These are phyloP conservation scores for Rhododendron molle DNA, from an alignment of 148 eudicot genomes.

Conservation along the genomic window DNA sequence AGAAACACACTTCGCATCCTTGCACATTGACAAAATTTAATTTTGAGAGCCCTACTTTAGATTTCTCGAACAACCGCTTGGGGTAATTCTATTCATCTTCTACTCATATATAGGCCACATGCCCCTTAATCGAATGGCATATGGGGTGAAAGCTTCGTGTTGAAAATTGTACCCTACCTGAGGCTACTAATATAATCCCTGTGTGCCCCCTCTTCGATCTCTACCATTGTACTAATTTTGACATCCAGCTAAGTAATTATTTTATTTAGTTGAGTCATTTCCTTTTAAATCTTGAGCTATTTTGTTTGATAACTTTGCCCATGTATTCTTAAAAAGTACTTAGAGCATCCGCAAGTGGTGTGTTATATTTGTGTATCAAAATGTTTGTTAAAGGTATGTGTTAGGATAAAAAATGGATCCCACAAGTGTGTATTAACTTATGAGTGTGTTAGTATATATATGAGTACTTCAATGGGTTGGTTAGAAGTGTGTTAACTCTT, in stretches of 20 bases:
- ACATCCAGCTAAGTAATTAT: background rate
- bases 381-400: too few species aligned
- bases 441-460: too few species aligned
- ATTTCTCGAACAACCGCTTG: background rate
- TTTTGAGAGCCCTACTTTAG: background rate
- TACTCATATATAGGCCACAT: background rate
- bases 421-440: too few species aligned
- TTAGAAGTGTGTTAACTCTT: too few species aligned
- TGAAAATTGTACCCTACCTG: background rate
- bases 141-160: background rate
- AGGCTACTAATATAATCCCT: background rate
- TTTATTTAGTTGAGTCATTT: background rate
- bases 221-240: background rate
- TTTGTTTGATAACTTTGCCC: too few species aligned
- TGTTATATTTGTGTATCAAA: too few species aligned
- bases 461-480: too few species aligned
- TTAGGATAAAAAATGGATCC: too few species aligned
- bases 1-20: background rate
- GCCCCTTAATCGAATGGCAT: background rate
- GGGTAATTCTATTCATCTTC: background rate
- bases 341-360: too few species aligned
- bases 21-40: background rate
- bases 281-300: background rate
- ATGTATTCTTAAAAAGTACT: too few species aligned
- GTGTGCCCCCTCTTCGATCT: background rate